These are phyloP conservation scores for Dendrobium nobile DNA, from an alignment of 106 monocot genomes.

Conservation along the genomic window DNA sequence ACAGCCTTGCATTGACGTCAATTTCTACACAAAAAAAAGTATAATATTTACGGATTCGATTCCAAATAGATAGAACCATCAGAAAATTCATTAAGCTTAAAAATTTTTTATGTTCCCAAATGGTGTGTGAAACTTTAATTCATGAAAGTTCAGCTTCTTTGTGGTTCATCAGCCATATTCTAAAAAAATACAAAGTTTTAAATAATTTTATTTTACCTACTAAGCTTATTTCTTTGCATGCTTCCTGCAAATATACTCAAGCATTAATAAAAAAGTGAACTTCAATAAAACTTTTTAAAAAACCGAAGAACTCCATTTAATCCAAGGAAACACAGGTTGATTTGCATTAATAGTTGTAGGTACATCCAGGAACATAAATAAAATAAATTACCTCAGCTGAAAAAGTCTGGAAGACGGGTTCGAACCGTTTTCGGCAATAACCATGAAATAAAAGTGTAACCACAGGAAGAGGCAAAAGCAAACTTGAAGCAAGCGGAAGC, in stretches of 20 bases:
- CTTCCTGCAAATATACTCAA: not conserved
- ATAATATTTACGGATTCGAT: not conserved
- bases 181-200: not conserved
- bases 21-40: no score
- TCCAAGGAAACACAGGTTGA: not conserved
- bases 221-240: not conserved
- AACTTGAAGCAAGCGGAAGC: constrained; percentile 68
- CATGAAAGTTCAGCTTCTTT: not conserved
- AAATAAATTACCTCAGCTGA: constrained; percentile 66
- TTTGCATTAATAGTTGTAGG: not conserved
- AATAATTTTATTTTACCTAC: not conserved
- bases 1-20: no score
- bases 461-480: constrained; percentile 76
- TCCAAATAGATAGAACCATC: not conserved
- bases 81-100: not conserved
- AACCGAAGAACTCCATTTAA: not conserved
- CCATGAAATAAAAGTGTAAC: constrained; percentile 84
- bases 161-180: not conserved
- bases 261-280: not conserved
- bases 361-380: not conserved
- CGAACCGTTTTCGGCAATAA: constrained; percentile 82
- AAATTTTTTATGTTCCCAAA: not conserved
- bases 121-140: not conserved
- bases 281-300: not conserved
- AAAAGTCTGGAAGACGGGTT: constrained; percentile 61